These are phyloP conservation scores for Starmerella vaccinii DNA, from an alignment of 805 yeast genomes.

Conservation along the genomic window DNA sequence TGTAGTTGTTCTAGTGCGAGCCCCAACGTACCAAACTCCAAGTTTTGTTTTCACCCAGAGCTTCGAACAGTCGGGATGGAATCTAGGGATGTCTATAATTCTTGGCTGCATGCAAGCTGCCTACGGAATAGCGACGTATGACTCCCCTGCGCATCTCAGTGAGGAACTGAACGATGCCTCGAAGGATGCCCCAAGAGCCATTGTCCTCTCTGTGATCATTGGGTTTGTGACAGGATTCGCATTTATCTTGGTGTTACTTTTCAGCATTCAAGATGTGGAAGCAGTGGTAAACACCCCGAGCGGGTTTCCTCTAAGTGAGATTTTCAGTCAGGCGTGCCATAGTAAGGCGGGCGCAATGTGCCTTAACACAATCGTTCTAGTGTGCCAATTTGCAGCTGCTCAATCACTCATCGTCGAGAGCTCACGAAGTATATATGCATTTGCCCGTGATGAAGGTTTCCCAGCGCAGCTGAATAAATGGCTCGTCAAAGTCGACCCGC, in stretches of 20 bases:
- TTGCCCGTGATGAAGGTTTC: constrained; percentile 54
- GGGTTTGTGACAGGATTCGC: constrained; percentile 46
- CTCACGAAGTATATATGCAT: constrained; percentile 58
- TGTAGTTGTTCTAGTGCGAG: constrained; percentile 42
- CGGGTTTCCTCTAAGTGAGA: constrained; percentile 55
- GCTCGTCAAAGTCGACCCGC: constrained; percentile 41
- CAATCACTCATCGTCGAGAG: constrained; percentile 60
- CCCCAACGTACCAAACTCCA: constrained; percentile 42
- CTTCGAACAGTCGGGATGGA: constrained; percentile 49
- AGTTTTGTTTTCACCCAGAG: constrained; percentile 46
- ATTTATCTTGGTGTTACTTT: constrained; percentile 36
- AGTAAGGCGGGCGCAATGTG: constrained; percentile 43
- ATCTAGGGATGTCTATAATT: constrained; percentile 50
- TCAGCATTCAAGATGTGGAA: constrained; percentile 45
- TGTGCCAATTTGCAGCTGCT: constrained; percentile 50
- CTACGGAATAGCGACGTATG: constrained; percentile 61
- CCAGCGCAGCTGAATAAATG: constrained; percentile 39
- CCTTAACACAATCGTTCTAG: constrained; percentile 40
- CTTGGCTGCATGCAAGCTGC: constrained; percentile 63
- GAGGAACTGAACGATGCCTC: constrained; percentile 55
- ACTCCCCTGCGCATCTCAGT: constrained; percentile 62
- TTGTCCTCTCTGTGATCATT: constrained; percentile 52
- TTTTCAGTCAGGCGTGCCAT: constrained; percentile 47
- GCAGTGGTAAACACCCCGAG: constrained; percentile 41
- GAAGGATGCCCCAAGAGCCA: constrained; percentile 50